phyloP scores from a whole-genome alignment of 1,284 basidiomycete species.

The Naganishia sp. region DNA sequence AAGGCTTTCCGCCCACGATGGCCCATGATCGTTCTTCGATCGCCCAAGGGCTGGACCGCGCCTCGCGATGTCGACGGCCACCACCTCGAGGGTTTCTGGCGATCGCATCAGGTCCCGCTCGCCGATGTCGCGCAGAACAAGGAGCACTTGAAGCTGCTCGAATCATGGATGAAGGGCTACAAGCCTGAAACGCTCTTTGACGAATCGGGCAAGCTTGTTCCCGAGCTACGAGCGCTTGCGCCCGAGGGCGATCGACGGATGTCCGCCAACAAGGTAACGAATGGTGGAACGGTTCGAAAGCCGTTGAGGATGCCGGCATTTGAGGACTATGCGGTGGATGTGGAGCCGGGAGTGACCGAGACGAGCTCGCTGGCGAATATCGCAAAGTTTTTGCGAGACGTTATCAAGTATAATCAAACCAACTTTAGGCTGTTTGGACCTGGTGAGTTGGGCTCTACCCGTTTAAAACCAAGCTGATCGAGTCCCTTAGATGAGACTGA shows the following conservation, averaged over 20 bases:
- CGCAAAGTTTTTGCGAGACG: constrained; percentile 42
- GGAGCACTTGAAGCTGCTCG: constrained; percentile 37
- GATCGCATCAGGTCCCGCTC: constrained; percentile 39
- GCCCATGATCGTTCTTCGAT: constrained; percentile 35
- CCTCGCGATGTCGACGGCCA: constrained; percentile 31
- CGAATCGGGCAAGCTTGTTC: constrained; percentile 56
- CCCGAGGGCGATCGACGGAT: constrained; percentile 39
- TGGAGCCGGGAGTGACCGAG: constrained; percentile 40
- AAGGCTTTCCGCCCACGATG: constrained; percentile 35
- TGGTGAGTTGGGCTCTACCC: constrained; percentile 55
- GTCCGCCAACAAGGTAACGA: constrained; percentile 44
- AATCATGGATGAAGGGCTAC: constrained; percentile 39
- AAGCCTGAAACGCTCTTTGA: constrained; percentile 45
- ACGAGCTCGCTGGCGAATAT: constrained; percentile 40
- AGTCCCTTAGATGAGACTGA: constrained; percentile 12
- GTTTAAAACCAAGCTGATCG: neutral
- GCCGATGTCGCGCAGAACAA: constrained; percentile 41
- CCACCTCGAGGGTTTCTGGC: constrained; percentile 33
- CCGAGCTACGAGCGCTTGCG: constrained; percentile 55
- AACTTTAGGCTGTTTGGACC: constrained; percentile 79
- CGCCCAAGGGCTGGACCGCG: constrained; percentile 34
- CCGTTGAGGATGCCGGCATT: constrained; percentile 68
- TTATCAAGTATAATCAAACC: constrained; percentile 62
- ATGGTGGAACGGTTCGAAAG: constrained; percentile 63
- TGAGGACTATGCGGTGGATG: constrained; percentile 58